Evolutionary conservation across 306 rosid species (phyloP).

Genomic region (Prunus mongolica): DNA sequence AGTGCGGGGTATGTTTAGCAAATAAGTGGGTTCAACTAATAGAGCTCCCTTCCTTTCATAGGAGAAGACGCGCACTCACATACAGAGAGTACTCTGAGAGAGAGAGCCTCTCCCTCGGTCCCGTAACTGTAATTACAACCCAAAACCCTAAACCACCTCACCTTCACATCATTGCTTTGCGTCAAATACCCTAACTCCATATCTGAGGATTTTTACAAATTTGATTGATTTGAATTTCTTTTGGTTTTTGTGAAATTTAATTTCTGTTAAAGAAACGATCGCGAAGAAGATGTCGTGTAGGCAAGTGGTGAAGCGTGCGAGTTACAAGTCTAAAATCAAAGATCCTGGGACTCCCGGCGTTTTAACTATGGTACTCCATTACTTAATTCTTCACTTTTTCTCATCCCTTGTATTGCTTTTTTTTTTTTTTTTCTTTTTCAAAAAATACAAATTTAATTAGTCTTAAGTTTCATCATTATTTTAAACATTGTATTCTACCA

Average conservation of each 20-base stretch:
- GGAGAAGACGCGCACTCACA: background rate
- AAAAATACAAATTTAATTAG: too few relatives aligned
- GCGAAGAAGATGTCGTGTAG: constrained; percentile 44
- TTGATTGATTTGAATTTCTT: background rate
- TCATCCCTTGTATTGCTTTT: background rate
- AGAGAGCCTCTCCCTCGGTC: background rate
- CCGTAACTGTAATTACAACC: background rate
- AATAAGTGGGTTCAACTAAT: too few relatives aligned
- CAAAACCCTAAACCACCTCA: background rate
- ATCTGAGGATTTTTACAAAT: background rate
- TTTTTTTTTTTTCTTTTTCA: background rate
- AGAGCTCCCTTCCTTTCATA: background rate
- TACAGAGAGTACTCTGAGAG: background rate
- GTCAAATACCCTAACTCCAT: background rate
- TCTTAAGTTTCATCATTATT: too few relatives aligned
- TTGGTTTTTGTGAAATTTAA: background rate
- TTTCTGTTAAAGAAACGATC: background rate
- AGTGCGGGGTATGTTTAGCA: too few relatives aligned
- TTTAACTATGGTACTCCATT: constrained; percentile 56
- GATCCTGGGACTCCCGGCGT: constrained; percentile 86
- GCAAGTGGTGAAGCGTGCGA: constrained; percentile 68
- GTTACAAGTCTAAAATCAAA: constrained; percentile 64
- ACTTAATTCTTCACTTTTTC: background rate
- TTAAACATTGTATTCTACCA: background rate
- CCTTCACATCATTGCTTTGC: background rate